Conservation (phyloP, 2,329 filamentous ascomycete species). For the Ophiostoma ips region DNA sequence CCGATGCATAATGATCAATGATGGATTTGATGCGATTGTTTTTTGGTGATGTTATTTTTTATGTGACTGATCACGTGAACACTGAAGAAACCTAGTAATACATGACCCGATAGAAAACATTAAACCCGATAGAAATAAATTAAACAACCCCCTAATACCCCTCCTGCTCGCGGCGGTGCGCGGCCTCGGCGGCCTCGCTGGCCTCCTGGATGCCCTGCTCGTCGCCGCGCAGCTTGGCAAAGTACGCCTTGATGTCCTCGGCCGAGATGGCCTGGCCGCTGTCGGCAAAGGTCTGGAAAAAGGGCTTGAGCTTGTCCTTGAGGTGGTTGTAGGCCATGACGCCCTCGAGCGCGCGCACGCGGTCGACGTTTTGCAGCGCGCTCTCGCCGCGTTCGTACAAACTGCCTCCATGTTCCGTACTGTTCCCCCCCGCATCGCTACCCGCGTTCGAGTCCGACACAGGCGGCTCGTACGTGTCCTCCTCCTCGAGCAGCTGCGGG, state of each 20-base stretch:
- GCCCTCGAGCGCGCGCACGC: constrained; percentile 85
- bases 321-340: constrained; percentile 97
- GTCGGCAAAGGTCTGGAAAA: constrained; percentile 87
- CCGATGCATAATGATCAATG: too few relatives aligned
- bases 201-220: constrained; percentile 57
- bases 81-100: too few relatives aligned
- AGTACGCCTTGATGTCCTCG: constrained; percentile 93
- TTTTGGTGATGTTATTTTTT: too few relatives aligned
- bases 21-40: too few relatives aligned
- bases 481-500: constrained; percentile 78
- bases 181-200: constrained; percentile 33
- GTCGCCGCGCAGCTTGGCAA: constrained; percentile 86
- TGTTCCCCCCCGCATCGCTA: constrained; percentile 39
- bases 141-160: constrained; percentile 37
- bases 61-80: too few relatives aligned
- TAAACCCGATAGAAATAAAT: too few relatives aligned
- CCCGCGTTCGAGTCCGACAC: constrained; percentile 48
- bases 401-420: constrained; percentile 71
- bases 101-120: too few relatives aligned
- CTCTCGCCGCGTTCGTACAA: constrained; percentile 86
- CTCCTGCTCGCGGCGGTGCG: constrained; percentile 35
- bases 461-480: constrained; percentile 87
- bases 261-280: constrained; percentile 78
- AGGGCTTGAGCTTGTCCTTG: constrained; percentile 89
- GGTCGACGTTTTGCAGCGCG: constrained; percentile 79